A percentile compares a stretch with the other conserved stretches of the same genome.
These are phyloP conservation scores for Pythium utonaiense DNA, from an alignment of 352 stramenopile genomes.

Conservation along the genomic window DNA sequence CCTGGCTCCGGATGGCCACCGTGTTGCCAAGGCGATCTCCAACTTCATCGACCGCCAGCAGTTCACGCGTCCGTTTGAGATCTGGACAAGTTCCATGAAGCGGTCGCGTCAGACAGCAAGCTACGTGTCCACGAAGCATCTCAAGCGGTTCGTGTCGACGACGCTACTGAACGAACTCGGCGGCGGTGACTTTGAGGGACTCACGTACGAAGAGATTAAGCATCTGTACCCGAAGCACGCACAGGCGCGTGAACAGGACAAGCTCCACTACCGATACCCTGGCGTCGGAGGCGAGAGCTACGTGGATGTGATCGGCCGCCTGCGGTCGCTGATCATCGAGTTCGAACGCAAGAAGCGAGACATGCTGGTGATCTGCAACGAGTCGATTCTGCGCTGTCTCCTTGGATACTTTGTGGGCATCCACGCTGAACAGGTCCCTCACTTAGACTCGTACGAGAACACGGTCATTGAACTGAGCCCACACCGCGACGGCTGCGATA, in stretches of 20 bases:
- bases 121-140: conserved; percentile 54
- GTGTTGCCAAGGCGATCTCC: conserved; percentile 75
- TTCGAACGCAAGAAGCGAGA: conserved; percentile 89
- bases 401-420: conserved; percentile 82
- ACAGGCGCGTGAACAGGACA: conserved; percentile 81
- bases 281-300: conserved; percentile 92
- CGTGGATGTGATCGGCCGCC: conserved; percentile 90
- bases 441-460: conserved; percentile 64
- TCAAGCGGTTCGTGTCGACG: conserved; percentile 83
- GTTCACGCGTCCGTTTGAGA: conserved; percentile 65
- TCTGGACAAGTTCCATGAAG: conserved; percentile 85
- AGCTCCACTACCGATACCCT: conserved; percentile 88
- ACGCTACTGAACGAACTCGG: conserved; percentile 90
- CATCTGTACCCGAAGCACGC: conserved; percentile 87
- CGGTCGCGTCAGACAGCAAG: conserved; percentile 66
- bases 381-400: conserved; percentile 73
- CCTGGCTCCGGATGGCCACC: conserved; percentile 73
- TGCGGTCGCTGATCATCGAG: conserved; percentile 91
- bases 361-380: conserved; percentile 81
- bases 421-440: conserved; percentile 63
- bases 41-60: conserved; percentile 83
- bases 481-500: conserved; percentile 82
- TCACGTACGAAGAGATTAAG: conserved; percentile 85
- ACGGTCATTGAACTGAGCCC: conserved; percentile 77
- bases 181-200: conserved; percentile 88